Evolutionary conservation across 768 basidiomycete genomes (phyloP).

Genomic region (Xerocomus potaroensis): DNA sequence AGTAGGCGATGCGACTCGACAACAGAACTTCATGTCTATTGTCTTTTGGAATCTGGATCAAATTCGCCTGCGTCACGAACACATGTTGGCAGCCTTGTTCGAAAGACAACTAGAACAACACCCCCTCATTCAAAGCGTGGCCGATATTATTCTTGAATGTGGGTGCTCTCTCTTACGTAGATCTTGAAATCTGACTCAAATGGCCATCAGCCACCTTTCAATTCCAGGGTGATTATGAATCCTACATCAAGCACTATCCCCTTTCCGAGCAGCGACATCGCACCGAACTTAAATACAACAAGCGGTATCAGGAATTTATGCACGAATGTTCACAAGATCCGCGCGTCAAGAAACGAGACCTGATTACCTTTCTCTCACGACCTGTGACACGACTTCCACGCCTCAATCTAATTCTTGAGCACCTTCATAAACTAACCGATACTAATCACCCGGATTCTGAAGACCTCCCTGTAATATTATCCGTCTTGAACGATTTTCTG

Average conservation of each 20-base stretch:
- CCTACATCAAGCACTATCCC: constrained; percentile 86
- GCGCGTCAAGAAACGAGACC: constrained; percentile 67
- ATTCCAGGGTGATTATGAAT: constrained; percentile 68
- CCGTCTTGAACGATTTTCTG: constrained; percentile 64
- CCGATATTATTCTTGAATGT: constrained; percentile 85
- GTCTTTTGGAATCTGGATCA: constrained; percentile 82
- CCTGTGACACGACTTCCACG: constrained; percentile 88
- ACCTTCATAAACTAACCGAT: constrained; percentile 64
- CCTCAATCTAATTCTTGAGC: constrained; percentile 68
- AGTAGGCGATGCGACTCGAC: constrained; percentile 45
- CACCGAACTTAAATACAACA: constrained; percentile 66
- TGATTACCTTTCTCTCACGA: constrained; percentile 78
- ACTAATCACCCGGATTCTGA: constrained; percentile 76
- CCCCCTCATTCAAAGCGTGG: constrained; percentile 75
- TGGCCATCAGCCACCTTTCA: constrained; percentile 28
- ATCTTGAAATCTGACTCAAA: constrained; percentile 15
- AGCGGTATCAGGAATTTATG: constrained; percentile 62
- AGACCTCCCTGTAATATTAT: constrained; percentile 65
- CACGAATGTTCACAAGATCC: constrained; percentile 59
- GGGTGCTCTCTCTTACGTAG: constrained; percentile 21
- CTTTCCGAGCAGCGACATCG: constrained; percentile 80
- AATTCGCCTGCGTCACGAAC: constrained; percentile 63
- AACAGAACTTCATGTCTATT: constrained; percentile 66
- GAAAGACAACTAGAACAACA: constrained; percentile 80
- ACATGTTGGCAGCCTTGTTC: constrained; percentile 70